phyloP scores from a whole-genome alignment of 352 stramenopile species.

The Phytophthora pinifolia region DNA sequence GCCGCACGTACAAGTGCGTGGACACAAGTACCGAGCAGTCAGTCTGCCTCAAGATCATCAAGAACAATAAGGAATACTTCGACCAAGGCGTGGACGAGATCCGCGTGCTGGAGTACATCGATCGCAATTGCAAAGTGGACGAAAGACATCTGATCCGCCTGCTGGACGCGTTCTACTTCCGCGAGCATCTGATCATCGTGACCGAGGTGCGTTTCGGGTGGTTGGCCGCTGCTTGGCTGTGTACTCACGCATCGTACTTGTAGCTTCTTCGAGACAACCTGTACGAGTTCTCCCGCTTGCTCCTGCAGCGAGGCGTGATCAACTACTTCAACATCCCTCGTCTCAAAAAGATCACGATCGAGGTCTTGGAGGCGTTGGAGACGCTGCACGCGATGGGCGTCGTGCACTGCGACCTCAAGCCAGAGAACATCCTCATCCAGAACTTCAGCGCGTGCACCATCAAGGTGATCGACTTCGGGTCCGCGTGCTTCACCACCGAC shows the following conservation, averaged over 20 bases:
- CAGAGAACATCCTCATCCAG: slow-evolving; percentile 95
- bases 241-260: slow-evolving; percentile 21
- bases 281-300: slow-evolving; percentile 96
- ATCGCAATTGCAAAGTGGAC: slow-evolving; percentile 83
- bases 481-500: slow-evolving; percentile 94
- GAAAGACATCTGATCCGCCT: slow-evolving; percentile 94
- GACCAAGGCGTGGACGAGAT: slow-evolving; percentile 94
- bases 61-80: slow-evolving; percentile 99
- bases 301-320: slow-evolving; percentile 73
- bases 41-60: slow-evolving; percentile 98
- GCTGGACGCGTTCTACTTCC: slow-evolving; percentile 95
- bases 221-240: slow-evolving; percentile 1
- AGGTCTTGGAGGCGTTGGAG: slow-evolving; percentile 92
- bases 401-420: slow-evolving; percentile 99
- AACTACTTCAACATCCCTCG: slow-evolving; percentile 95
- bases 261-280: slow-evolving; percentile 95
- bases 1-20: slow-evolving; percentile 77
- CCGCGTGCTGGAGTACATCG: slow-evolving; percentile 71
- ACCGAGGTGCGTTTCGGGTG: slow-evolving; percentile 85
- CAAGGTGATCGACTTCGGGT: slow-evolving; percentile 99
- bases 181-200: slow-evolving; percentile 96
- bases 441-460: slow-evolving; percentile 92
- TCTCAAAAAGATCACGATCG: slow-evolving; percentile 93
- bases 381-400: slow-evolving; percentile 91
- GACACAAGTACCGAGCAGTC: slow-evolving; percentile 65